These are phyloP conservation scores for Ophiostoma ips DNA, from an alignment of 2,329 filamentous ascomycete species.

Conservation along the genomic window DNA sequence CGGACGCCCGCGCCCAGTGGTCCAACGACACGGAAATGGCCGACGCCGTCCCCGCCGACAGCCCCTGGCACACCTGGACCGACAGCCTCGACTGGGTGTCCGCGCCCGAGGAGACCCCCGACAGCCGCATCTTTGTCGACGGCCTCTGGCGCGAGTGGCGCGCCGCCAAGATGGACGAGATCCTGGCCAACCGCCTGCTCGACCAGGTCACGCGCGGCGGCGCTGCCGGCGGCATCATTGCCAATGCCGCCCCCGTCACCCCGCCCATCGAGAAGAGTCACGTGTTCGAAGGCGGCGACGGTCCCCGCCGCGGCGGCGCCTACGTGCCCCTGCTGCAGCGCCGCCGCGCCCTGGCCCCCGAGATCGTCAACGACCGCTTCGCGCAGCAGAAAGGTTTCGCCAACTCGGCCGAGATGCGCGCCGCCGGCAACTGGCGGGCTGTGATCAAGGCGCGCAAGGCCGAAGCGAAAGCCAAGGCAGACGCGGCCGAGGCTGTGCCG, in stretches of 20 bases:
- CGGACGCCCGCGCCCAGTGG: slow-evolving; percentile 14
- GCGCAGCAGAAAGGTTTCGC: slow-evolving; percentile 47
- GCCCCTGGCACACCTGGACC: slow-evolving; percentile 19
- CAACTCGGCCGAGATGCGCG: slow-evolving; percentile 34
- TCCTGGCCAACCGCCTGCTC: slow-evolving; percentile 62
- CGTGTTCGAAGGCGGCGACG: slow-evolving; percentile 43
- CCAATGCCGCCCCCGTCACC: slow-evolving; percentile 32
- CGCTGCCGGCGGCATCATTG: slow-evolving; percentile 10
- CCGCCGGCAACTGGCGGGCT: slow-evolving; percentile 22
- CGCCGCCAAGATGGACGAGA: slow-evolving; percentile 75
- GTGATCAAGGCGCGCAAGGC: slow-evolving; percentile 18
- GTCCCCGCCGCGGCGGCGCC: slow-evolving; percentile 33
- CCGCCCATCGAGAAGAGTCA: slow-evolving; percentile 17
- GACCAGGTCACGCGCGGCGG: slow-evolving; percentile 34
- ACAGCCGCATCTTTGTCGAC: slow-evolving; percentile 50
- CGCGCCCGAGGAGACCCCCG: slow-evolving; percentile 49
- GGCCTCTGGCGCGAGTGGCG: slow-evolving; percentile 75
- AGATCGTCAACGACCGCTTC: slow-evolving; percentile 46
- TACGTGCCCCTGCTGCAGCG: slow-evolving; percentile 43
- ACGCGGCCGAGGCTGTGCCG: neutral
- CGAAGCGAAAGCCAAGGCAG: slow-evolving; percentile 13
- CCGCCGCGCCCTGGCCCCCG: slow-evolving; percentile 32
- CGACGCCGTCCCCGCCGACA: neutral
- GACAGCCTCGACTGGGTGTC: slow-evolving; percentile 68
- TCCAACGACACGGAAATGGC: neutral